Conservation (phyloP, 2,329 filamentous ascomycete species). For the Colletotrichum caudatum region DNA sequence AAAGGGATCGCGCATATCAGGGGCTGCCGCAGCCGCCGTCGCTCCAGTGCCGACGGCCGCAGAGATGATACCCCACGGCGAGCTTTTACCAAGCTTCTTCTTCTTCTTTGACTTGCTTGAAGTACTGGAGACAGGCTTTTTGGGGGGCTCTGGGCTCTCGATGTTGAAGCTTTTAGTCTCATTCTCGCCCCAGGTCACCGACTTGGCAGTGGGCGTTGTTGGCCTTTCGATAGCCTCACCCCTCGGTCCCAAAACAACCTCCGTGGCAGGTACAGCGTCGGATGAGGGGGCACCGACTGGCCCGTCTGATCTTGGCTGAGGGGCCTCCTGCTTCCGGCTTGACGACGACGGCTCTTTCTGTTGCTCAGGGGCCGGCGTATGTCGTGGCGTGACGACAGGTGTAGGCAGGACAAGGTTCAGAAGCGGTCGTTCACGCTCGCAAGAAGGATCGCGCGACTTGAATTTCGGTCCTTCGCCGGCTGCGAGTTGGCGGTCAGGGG, state of each 20-base stretch:
- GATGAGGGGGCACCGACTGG: conserved; percentile 37
- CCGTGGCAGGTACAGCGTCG: conserved; percentile 46
- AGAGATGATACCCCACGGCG: conserved; percentile 65
- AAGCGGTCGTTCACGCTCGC: conserved; percentile 67
- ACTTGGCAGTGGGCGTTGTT: conserved; percentile 64
- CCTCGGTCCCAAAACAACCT: conserved; percentile 55
- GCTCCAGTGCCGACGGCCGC: conserved; percentile 61
- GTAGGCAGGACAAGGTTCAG: conserved; percentile 73
- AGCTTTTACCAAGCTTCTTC: conserved; percentile 54
- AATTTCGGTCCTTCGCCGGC: conserved; percentile 51
- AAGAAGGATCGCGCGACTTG: conserved; percentile 64
- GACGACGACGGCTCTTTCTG: conserved; percentile 41
- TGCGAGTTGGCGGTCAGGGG: conserved; percentile 46
- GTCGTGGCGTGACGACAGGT: conserved; percentile 63
- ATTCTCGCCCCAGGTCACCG: conserved; percentile 74
- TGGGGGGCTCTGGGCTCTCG: conserved; percentile 65
- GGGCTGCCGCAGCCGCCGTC: conserved; percentile 49
- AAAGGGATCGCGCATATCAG: conserved; percentile 42
- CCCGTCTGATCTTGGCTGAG: conserved; percentile 8
- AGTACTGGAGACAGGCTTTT: conserved; percentile 48
- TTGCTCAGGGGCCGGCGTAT: conserved; percentile 44
- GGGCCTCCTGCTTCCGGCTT: conserved; percentile 34
- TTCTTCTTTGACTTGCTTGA: conserved; percentile 44
- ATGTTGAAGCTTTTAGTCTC: conserved; percentile 73
- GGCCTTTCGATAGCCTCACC: conserved; percentile 58